Percentiles rank a stretch among this genome's conserved stretches.
Conservation (phyloP, 2,329 filamentous ascomycete species). For the Clarireedia sp. region DNA sequence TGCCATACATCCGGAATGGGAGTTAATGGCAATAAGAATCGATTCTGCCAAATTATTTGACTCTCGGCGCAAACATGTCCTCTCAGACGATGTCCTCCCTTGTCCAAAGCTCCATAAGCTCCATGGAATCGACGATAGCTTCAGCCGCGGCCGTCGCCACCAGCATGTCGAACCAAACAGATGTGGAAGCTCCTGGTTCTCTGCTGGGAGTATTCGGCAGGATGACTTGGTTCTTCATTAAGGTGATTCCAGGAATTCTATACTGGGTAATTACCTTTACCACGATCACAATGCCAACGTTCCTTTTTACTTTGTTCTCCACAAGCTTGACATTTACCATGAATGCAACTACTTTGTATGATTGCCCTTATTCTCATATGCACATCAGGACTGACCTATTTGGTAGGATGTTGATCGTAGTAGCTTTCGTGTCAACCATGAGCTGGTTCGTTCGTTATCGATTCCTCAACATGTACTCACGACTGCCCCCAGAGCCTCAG, state of each 20-base stretch:
- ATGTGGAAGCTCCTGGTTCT: conserved; percentile 35
- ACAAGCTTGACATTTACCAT: conserved; percentile 95
- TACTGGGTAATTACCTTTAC: conserved; percentile 80
- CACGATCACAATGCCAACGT: conserved; percentile 81
- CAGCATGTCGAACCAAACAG: conserved; percentile 25
- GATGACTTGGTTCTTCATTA: conserved; percentile 47
- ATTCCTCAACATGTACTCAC: conserved; percentile 93
- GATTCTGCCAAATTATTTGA: background rate
- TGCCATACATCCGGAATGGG: background rate
- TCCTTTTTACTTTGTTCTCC: conserved; percentile 83
- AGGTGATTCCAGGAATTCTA: conserved; percentile 48
- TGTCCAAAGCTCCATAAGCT: conserved; percentile 16
- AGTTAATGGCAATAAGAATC: background rate
- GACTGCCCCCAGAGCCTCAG: conserved; percentile 87
- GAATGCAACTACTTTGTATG: conserved; percentile 93
- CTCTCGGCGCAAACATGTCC: background rate
- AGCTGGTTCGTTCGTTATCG: conserved; percentile 95
- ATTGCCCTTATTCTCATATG: conserved; percentile 5
- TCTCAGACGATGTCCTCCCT: conserved; percentile 18
- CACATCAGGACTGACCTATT: conserved; percentile 14
- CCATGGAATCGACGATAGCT: conserved; percentile 18
- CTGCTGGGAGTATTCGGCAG: conserved; percentile 52
- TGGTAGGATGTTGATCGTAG: conserved; percentile 63
- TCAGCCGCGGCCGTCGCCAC: conserved; percentile 18
- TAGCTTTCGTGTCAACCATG: conserved; percentile 70